Evolutionary conservation across 2,329 filamentous ascomycete species (phyloP).

Genomic region (Alternaria longipes): DNA sequence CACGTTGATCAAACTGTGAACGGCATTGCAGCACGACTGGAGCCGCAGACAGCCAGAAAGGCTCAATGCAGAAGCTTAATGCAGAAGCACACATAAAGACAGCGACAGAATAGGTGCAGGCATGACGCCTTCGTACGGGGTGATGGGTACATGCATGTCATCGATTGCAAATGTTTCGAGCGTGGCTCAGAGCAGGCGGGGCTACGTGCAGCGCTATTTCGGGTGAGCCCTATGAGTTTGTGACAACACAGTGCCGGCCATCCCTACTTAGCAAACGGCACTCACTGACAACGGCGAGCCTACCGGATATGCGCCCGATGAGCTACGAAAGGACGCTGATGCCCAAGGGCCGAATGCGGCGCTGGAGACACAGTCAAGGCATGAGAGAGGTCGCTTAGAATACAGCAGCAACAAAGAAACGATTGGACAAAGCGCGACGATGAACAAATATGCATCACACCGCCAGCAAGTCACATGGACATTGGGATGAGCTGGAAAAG

Average conservation of each 20-base stretch:
- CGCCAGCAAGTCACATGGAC: conserved; percentile 47
- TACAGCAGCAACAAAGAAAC: conserved; percentile 15
- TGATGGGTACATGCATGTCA: conserved; percentile 39
- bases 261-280: conserved; percentile 19
- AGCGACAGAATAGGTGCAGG: neutral
- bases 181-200: conserved; percentile 26
- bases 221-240: conserved; percentile 17
- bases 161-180: conserved; percentile 28
- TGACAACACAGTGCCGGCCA: conserved; percentile 15
- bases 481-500: conserved; percentile 14
- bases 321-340: conserved; percentile 10
- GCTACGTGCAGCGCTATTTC: conserved; percentile 39
- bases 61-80: conserved; percentile 19
- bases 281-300: neutral
- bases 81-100: conserved; percentile 18
- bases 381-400: conserved; percentile 7
- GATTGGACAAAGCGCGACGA: conserved; percentile 28
- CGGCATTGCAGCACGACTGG: conserved; percentile 7
- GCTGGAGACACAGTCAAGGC: conserved; percentile 9
- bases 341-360: conserved; percentile 10
- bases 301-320: neutral
- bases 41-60: conserved; percentile 21
- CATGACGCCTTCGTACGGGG: conserved; percentile 7
- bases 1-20: conserved; percentile 4
- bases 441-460: conserved; percentile 36